Evolutionary conservation across 1,139 yeast genomes (phyloP).

Genomic region (Yamadazyma epiphylla): DNA sequence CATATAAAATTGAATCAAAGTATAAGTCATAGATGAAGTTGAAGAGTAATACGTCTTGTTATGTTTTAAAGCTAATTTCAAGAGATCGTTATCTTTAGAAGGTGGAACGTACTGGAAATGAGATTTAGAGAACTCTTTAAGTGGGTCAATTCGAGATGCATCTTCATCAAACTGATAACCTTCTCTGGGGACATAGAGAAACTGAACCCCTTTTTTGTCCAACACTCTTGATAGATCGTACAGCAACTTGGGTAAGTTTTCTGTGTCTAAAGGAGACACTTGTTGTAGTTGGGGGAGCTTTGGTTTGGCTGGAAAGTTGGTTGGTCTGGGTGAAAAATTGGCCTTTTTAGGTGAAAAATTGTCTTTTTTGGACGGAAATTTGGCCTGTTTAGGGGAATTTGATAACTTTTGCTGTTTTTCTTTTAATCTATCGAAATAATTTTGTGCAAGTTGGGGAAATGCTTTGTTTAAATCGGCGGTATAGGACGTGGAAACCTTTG

Average conservation of each 20-base stretch:
- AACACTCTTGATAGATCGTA: slow-evolving; percentile 67
- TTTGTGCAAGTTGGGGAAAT: slow-evolving; percentile 4
- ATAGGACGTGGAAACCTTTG: slow-evolving; percentile 3
- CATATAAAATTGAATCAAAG: slow-evolving; percentile 72
- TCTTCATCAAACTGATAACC: slow-evolving; percentile 67
- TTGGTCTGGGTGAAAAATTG: too few relatives aligned
- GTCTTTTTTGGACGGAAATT: slow-evolving; percentile 5
- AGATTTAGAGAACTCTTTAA: slow-evolving; percentile 50
- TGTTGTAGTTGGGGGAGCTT: too few relatives aligned
- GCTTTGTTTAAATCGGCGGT: slow-evolving; percentile 4
- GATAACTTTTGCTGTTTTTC: too few relatives aligned
- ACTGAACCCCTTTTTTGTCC: slow-evolving; percentile 83
- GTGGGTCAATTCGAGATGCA: slow-evolving; percentile 59
- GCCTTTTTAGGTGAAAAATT: too few relatives aligned
- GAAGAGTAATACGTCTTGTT: slow-evolving; percentile 61
- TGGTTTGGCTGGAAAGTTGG: too few relatives aligned
- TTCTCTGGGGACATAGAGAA: slow-evolving; percentile 72
- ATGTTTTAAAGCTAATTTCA: slow-evolving; percentile 44
- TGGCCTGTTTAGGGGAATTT: too few relatives aligned
- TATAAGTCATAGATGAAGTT: slow-evolving; percentile 82
- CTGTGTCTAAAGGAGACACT: slow-evolving; percentile 19
- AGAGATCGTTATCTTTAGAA: slow-evolving; percentile 55
- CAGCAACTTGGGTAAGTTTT: slow-evolving; percentile 41
- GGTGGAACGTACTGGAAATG: slow-evolving; percentile 54
- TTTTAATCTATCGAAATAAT: slow-evolving; percentile 4